Evolutionary conservation across 2,329 filamentous ascomycete species (phyloP).

Genomic region (Rhynchosporium secalis): DNA sequence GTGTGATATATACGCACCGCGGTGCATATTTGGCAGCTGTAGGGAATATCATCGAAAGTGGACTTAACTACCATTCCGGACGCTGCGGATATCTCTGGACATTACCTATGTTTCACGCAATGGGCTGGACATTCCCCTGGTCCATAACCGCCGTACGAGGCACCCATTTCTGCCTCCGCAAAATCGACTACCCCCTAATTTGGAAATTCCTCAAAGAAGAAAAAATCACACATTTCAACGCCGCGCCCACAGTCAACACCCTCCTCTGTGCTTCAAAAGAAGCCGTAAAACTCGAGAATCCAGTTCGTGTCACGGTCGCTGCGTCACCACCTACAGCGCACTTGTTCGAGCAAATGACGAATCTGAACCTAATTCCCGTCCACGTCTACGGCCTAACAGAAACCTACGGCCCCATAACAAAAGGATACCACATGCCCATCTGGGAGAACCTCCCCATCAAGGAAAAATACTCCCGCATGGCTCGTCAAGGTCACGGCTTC

Average conservation of each 20-base stretch:
- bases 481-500: slow-evolving; percentile 90
- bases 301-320: slow-evolving; percentile 87
- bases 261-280: slow-evolving; percentile 79
- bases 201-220: slow-evolving; percentile 88
- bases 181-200: slow-evolving; percentile 91
- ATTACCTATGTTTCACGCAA: slow-evolving; percentile 78
- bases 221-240: slow-evolving; percentile 90
- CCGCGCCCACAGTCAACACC: slow-evolving; percentile 94
- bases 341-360: slow-evolving; percentile 85
- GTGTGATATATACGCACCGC: slow-evolving; percentile 88
- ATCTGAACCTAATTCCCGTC: slow-evolving; percentile 81
- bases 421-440: slow-evolving; percentile 81
- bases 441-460: slow-evolving; percentile 75
- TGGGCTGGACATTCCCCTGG: slow-evolving; percentile 77
- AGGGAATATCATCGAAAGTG: slow-evolving; percentile 85
- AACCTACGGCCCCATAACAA: slow-evolving; percentile 95
- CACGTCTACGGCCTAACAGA: slow-evolving; percentile 90
- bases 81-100: slow-evolving; percentile 88
- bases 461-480: slow-evolving; percentile 87
- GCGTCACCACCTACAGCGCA: slow-evolving; percentile 87
- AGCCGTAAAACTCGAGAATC: slow-evolving; percentile 66
- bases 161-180: slow-evolving; percentile 92
- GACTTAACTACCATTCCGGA: slow-evolving; percentile 69
- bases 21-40: slow-evolving; percentile 82
- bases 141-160: slow-evolving; percentile 88